Evolutionary conservation across 148 eudicot genomes (phyloP).

Genomic region (Agrostemma githago): DNA sequence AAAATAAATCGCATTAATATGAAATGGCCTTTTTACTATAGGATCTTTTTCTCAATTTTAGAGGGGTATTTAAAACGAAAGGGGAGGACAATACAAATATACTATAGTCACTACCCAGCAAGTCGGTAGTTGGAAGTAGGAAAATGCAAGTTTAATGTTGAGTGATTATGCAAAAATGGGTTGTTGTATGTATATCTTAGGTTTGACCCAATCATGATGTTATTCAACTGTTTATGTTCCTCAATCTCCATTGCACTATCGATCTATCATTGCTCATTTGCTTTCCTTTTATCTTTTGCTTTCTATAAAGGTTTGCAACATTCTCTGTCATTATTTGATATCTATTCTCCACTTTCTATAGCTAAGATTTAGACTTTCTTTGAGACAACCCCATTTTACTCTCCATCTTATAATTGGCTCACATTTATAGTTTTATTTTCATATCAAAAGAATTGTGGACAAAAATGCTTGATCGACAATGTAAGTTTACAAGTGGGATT

Average conservation of each 20-base stretch:
- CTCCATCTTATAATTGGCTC: too few relatives aligned
- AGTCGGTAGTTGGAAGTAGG: background rate
- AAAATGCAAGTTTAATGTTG: background rate
- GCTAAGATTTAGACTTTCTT: background rate
- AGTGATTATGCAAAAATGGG: background rate
- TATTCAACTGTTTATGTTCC: conserved; percentile 15
- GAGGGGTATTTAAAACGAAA: background rate
- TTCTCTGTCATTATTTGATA: conserved; percentile 14
- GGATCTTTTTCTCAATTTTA: too few relatives aligned
- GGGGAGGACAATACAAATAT: background rate
- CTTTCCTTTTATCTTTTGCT: conserved; percentile 17
- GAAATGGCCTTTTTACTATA: background rate
- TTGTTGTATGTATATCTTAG: background rate
- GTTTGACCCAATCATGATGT: conserved; percentile 13
- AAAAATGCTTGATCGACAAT: background rate
- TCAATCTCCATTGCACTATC: conserved; percentile 26
- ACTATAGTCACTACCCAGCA: background rate
- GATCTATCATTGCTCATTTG: conserved; percentile 25
- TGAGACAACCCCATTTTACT: too few relatives aligned
- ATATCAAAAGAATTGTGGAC: background rate
- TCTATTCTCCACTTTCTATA: background rate
- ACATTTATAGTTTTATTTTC: too few relatives aligned
- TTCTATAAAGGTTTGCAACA: conserved; percentile 23
- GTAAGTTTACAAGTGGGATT: too few relatives aligned
- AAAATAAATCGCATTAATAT: too few relatives aligned